Evolutionary conservation across 108 stramenopile genomes (phyloP).

Genomic region (Cyclotella baltica): DNA sequence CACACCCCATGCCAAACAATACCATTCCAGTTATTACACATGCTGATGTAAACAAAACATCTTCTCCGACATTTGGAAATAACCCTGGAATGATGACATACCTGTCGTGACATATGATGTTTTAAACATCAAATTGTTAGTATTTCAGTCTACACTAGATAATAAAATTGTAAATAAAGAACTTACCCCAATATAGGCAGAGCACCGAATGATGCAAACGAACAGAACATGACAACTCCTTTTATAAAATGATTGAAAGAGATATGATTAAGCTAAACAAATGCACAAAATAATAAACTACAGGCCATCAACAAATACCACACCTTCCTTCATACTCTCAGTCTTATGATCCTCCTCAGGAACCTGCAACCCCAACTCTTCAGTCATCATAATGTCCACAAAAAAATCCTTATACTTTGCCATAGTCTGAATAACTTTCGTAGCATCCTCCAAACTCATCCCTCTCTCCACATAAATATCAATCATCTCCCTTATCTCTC

Average conservation of each 20-base stretch:
- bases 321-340: slow-evolving; percentile 90
- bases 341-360: slow-evolving; percentile 89
- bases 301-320: slow-evolving; percentile 15
- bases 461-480: slow-evolving; percentile 85
- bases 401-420: slow-evolving; percentile 97
- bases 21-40: slow-evolving; percentile 85
- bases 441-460: slow-evolving; percentile 85
- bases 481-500: slow-evolving; percentile 95
- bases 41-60: slow-evolving; percentile 76
- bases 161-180: too few relatives aligned
- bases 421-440: slow-evolving; percentile 88
- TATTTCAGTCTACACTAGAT: too few relatives aligned
- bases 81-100: slow-evolving; percentile 82
- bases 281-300: too few relatives aligned
- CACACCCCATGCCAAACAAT: slow-evolving; percentile 86
- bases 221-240: slow-evolving; percentile 89
- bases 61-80: slow-evolving; percentile 64
- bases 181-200: slow-evolving; percentile 89
- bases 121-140: too few relatives aligned
- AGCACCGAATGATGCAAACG: slow-evolving; percentile 90
- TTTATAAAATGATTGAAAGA: not conserved
- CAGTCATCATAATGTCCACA: slow-evolving; percentile 97
- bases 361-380: slow-evolving; percentile 94
- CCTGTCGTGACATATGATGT: too few relatives aligned
- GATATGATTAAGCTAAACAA: too few relatives aligned